Evolutionary conservation across 805 yeast genomes (phyloP).

Genomic region (Kluyveromyces aestuarii): DNA sequence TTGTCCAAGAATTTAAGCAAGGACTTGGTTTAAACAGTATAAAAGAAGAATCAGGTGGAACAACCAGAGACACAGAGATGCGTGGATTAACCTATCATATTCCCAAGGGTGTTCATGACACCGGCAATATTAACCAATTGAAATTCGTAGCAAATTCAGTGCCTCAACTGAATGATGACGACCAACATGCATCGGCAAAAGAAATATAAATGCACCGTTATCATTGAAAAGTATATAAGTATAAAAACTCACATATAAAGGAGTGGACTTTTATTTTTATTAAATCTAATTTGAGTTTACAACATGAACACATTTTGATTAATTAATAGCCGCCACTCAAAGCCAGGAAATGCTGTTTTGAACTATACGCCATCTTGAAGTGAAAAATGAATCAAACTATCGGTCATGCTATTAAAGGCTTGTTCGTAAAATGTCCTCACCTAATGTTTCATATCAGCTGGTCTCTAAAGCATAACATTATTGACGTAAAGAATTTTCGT

Average conservation of each 20-base stretch:
- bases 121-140: neutral
- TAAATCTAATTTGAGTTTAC: too few species aligned
- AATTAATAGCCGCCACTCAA: too few species aligned
- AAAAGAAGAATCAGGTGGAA: constrained; percentile 21
- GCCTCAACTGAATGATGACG: neutral
- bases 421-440: too few species aligned
- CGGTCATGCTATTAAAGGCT: too few species aligned
- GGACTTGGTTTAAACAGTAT: constrained; percentile 28
- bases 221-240: neutral
- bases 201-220: constrained; percentile 1
- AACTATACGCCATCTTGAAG: too few species aligned
- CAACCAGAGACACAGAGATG: neutral
- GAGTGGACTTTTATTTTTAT: neutral
- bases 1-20: constrained; percentile 40
- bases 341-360: too few species aligned
- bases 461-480: neutral
- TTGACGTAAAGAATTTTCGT: neutral
- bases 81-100: neutral
- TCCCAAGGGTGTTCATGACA: neutral
- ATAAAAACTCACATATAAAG: neutral
- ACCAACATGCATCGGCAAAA: neutral
- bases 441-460: too few species aligned
- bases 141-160: neutral
- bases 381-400: too few species aligned
- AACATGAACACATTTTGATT: too few species aligned